Evolutionary conservation across 768 basidiomycete species (phyloP).

Genomic region (Lactarius pseudohatsudake): DNA sequence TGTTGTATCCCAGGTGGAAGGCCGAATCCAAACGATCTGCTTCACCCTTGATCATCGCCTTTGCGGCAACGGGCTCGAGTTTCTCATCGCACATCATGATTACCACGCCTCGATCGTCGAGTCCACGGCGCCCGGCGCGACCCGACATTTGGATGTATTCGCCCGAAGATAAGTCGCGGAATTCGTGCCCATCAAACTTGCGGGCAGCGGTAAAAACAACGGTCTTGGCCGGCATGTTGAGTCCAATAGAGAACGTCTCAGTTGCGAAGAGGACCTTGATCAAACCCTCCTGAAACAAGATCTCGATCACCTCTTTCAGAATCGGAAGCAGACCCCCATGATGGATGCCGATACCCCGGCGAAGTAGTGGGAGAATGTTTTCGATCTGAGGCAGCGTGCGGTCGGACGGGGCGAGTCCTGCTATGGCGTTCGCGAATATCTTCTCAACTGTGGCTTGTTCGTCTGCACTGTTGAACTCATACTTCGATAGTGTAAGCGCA

Average conservation of each 20-base stretch:
- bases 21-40: constrained; percentile 97
- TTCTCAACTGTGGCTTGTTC: constrained; percentile 84
- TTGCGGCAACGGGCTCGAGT: constrained; percentile 87
- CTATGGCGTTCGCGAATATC: constrained; percentile 95
- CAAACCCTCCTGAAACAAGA: constrained; percentile 96
- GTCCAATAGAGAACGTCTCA: constrained; percentile 95
- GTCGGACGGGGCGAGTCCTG: constrained; percentile 83
- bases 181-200: constrained; percentile 95
- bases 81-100: constrained; percentile 99
- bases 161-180: constrained; percentile 88
- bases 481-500: constrained; percentile 89
- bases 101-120: constrained; percentile 98
- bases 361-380: constrained; percentile 88
- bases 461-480: constrained; percentile 91
- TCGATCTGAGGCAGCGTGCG: constrained; percentile 89
- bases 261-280: constrained; percentile 99
- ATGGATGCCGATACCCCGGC: constrained; percentile 96
- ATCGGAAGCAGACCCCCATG: constrained; percentile 97
- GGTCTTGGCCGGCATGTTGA: constrained; percentile 99
- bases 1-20: constrained; percentile 98
- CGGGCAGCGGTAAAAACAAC: constrained; percentile 95
- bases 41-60: constrained; percentile 97
- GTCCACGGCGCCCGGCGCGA: constrained; percentile 92
- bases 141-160: constrained; percentile 99
- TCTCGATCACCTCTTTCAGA: constrained; percentile 98